These are phyloP conservation scores for Rhexocercosporidium sp. DNA, from an alignment of 2,329 filamentous ascomycete species.

Conservation along the genomic window DNA sequence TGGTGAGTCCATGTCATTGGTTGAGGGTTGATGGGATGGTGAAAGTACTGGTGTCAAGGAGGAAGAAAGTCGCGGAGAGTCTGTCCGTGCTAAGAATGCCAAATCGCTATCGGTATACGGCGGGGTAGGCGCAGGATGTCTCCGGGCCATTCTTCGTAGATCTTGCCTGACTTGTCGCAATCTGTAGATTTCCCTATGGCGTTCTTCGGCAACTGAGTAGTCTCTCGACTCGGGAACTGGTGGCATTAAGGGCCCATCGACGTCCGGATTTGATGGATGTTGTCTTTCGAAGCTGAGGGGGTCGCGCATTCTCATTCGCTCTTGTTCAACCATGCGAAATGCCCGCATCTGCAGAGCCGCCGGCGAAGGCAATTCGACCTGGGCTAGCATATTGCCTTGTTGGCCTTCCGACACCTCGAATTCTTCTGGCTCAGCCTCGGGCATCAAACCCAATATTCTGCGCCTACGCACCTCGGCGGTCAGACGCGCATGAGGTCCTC, in stretches of 20 bases:
- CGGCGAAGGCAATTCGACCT: constrained; percentile 4
- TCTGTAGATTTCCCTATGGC: constrained; percentile 29
- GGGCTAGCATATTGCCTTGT: background rate
- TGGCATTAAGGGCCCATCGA: constrained; percentile 37
- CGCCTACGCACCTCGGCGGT: constrained; percentile 32
- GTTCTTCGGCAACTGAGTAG: constrained; percentile 31
- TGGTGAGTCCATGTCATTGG: constrained; percentile 11
- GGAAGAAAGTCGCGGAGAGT: constrained; percentile 28
- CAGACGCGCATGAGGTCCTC: constrained; percentile 29
- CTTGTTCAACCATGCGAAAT: constrained; percentile 29
- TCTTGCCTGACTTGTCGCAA: constrained; percentile 30
- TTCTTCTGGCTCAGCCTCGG: constrained; percentile 25
- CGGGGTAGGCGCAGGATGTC: constrained; percentile 33
- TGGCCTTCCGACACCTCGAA: constrained; percentile 29
- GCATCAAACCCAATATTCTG: constrained; percentile 28
- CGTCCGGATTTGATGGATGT: constrained; percentile 22
- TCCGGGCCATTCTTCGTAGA: constrained; percentile 31
- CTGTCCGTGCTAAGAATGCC: constrained; percentile 24
- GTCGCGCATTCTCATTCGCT: constrained; percentile 31
- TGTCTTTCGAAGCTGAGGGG: constrained; percentile 32
- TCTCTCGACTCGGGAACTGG: constrained; percentile 40
- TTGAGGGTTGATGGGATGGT: constrained; percentile 20
- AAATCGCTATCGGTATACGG: constrained; percentile 34
- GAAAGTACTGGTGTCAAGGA: constrained; percentile 30
- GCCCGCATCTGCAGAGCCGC: constrained; percentile 22